Percentiles rank a stretch among this genome's conserved stretches.
These are phyloP conservation scores for Nicotiana knightiana DNA, from an alignment of 257 asterid genomes.

Conservation along the genomic window DNA sequence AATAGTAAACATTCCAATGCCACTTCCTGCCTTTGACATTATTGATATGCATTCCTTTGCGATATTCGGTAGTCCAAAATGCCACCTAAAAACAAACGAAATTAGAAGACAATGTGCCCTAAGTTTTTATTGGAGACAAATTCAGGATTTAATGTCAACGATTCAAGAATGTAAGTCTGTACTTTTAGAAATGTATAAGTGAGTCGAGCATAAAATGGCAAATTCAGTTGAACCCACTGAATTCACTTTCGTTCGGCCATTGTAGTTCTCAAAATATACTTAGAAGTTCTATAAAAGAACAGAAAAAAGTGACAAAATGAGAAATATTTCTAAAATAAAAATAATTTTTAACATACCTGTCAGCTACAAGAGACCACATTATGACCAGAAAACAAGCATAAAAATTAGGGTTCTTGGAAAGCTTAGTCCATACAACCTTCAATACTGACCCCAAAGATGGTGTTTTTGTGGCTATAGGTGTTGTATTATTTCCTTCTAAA, in stretches of 20 bases:
- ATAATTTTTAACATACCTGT: constrained; percentile 27
- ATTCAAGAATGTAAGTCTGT: not conserved
- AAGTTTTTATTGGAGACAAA: not conserved
- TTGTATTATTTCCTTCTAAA: not conserved
- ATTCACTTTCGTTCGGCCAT: not conserved
- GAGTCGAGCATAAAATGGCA: not conserved
- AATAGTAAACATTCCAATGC: constrained; percentile 70
- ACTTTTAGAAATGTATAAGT: not conserved
- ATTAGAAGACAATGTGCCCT: not conserved
- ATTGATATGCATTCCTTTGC: constrained; percentile 58
- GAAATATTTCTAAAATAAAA: not conserved
- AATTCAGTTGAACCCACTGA: not conserved
- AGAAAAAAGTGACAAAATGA: not conserved
- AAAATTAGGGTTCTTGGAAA: constrained; percentile 51
- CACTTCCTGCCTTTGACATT: constrained; percentile 73
- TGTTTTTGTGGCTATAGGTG: not conserved
- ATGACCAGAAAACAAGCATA: constrained; percentile 65
- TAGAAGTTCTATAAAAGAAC: no score
- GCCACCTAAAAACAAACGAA: constrained; percentile 41
- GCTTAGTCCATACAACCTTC: constrained; percentile 40
- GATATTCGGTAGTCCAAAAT: constrained; percentile 50
- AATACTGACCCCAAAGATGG: constrained; percentile 22
- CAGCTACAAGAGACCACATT: constrained; percentile 56
- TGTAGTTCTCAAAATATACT: no score
- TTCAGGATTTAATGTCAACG: no score